Percentiles rank a stretch among this genome's conserved stretches.
Evolutionary conservation across 2,329 filamentous ascomycete species (phyloP).

Genomic region (Aspergillus sp.): DNA sequence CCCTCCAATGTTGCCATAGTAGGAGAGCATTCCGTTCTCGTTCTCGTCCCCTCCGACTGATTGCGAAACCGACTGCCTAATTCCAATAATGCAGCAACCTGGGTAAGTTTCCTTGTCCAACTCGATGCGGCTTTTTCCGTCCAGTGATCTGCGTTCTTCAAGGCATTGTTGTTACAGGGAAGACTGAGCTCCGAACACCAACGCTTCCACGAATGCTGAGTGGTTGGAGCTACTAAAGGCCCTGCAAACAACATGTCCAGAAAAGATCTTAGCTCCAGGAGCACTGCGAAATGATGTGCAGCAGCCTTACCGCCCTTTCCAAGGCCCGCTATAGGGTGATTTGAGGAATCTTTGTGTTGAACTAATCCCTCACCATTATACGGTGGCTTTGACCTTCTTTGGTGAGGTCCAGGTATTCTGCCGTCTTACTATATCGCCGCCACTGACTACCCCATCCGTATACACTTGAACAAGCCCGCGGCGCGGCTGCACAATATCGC

Average conservation of each 20-base stretch:
- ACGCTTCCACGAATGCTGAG: neutral
- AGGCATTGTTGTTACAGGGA: neutral
- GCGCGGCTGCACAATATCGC: neutral
- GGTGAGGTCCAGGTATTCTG: too few relatives aligned
- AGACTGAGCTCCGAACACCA: conserved; percentile 1
- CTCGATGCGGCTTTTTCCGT: conserved; percentile 6
- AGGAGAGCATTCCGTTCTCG: neutral
- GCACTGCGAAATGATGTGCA: conserved; percentile 10
- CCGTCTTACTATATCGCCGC: neutral
- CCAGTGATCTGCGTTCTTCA: neutral
- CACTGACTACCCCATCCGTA: neutral
- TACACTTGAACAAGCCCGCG: neutral
- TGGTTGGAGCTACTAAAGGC: neutral
- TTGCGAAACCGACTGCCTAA: conserved; percentile 1
- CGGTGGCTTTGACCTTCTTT: too few relatives aligned
- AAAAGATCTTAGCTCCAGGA: neutral
- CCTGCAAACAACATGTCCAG: neutral
- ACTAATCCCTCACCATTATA: too few relatives aligned
- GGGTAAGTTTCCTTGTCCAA: conserved; percentile 6
- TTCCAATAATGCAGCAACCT: neutral
- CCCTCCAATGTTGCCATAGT: neutral
- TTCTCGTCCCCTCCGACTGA: too few relatives aligned
- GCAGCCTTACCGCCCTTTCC: conserved; percentile 11
- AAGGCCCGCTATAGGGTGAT: neutral
- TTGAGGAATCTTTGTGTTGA: too few relatives aligned